A percentile compares a stretch with the other conserved stretches of the same genome.
These are phyloP conservation scores for Lodderomyces margitis DNA, from an alignment of 1,139 yeast species.

Conservation along the genomic window DNA sequence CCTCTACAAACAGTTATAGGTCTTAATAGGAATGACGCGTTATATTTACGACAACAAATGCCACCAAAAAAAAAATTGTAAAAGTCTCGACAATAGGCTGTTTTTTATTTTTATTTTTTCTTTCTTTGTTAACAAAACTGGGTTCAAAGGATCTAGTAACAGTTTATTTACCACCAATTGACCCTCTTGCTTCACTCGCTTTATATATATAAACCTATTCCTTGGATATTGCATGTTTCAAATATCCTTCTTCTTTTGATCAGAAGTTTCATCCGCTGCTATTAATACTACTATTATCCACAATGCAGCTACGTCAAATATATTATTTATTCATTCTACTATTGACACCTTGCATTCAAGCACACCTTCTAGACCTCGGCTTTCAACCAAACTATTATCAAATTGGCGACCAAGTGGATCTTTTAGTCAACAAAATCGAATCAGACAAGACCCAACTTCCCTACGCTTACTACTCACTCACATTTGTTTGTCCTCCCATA, in stretches of 20 bases:
- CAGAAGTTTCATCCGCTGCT: neutral
- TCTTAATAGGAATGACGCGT: no score
- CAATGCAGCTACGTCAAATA: neutral
- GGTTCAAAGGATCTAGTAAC: no score
- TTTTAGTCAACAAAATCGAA: constrained; percentile 74
- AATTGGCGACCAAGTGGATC: constrained; percentile 63
- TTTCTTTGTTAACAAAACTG: no score
- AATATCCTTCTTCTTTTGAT: neutral
- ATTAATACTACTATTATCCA: no score
- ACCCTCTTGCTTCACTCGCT: neutral
- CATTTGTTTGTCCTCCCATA: constrained; percentile 77
- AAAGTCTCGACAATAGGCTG: no score
- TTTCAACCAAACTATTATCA: constrained; percentile 27
- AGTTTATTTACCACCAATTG: no score
- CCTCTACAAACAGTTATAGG: no score
- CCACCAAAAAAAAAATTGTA: no score
- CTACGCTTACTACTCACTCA: constrained; percentile 70
- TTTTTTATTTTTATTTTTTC: no score
- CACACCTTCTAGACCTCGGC: neutral
- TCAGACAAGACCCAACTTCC: constrained; percentile 79
- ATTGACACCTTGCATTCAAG: neutral
- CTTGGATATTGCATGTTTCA: neutral
- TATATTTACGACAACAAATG: no score
- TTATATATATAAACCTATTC: neutral
- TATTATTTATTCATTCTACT: constrained; percentile 1